These are phyloP conservation scores for Coprinellus aureogranulatus DNA, from an alignment of 768 basidiomycete genomes.

Conservation along the genomic window DNA sequence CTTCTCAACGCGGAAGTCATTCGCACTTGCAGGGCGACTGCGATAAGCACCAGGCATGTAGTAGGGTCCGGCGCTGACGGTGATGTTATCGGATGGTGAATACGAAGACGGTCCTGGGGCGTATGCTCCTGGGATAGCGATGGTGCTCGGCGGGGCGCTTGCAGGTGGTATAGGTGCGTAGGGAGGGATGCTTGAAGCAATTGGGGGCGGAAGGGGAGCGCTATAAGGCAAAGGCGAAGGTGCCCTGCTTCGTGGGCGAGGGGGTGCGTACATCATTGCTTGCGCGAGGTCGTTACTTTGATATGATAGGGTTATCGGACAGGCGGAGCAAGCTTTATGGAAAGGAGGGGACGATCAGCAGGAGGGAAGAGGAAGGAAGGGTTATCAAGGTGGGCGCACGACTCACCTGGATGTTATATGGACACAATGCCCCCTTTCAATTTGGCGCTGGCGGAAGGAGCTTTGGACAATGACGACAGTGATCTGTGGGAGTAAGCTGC, in stretches of 20 bases:
- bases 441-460: neutral
- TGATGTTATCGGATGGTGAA: neutral
- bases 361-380: neutral
- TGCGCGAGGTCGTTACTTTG: neutral
- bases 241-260: conserved; percentile 12
- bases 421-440: neutral
- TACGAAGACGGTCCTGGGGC: neutral
- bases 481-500: neutral
- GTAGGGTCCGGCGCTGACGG: neutral
- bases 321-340: neutral
- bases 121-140: neutral
- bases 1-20: conserved; percentile 70
- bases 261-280: conserved; percentile 12
- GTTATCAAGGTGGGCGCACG: neutral
- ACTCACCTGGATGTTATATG: neutral
- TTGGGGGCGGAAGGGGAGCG: neutral
- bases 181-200: neutral
- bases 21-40: conserved; percentile 39
- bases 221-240: conserved; percentile 7
- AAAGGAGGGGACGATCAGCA: neutral
- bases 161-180: conserved; percentile 16
- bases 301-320: too few relatives aligned
- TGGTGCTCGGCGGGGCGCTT: neutral
- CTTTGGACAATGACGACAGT: neutral
- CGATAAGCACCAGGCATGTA: conserved; percentile 12